Evolutionary conservation across 2,329 filamentous ascomycete species (phyloP), one percentile per base, ranked within the genome.

Genomic region (Colletotrichum lini): DNA sequence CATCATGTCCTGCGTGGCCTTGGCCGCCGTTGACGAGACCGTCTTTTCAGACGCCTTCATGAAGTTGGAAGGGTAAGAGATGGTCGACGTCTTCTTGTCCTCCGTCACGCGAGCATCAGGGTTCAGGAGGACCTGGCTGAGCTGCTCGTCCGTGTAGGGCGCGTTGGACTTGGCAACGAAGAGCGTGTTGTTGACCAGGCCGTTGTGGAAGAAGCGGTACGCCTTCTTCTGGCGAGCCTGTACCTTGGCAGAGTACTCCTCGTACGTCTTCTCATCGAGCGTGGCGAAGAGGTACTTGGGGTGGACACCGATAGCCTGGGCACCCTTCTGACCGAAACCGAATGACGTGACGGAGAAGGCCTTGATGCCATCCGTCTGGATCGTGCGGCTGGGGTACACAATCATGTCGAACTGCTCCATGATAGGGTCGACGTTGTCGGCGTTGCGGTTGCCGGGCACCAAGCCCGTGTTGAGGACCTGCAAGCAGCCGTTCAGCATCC

Each of bases 371-470:
- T 99, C 96, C 9, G 96, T 99, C 86, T 99, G 96, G 77, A 99
- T 95, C 82, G 91, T 93, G 78, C 94, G 93, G 84, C 93, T 98
- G 57, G 96, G 96, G 84, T 98, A 99, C 74, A 98, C 94, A 76
- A 99, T 97, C 85, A 98, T 93, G 81, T 99, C 96, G 77, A 96
- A 99, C 81, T 98, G 90, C 88, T 98, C 96, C 93, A 99, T 97
- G 76, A 95, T 88, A 80, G 95, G 91, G 81, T 99, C 96, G 66
- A 99, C 91, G 76, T 99, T 99, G 86, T 99, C 96, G 62, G 96
- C 96, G 78, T 99, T 99, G 79, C 95, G 93, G 86, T 99, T 99
- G 72, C 96, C 96, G 16, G 96, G 96, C 30, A 99, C 96, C 60
- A 99, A 87, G 79, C 96, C 96, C 62, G 89, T 92, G 87, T 98